Evolutionary conservation across 2,329 filamentous ascomycete species (phyloP).

Genomic region (Helotiales sp.): DNA sequence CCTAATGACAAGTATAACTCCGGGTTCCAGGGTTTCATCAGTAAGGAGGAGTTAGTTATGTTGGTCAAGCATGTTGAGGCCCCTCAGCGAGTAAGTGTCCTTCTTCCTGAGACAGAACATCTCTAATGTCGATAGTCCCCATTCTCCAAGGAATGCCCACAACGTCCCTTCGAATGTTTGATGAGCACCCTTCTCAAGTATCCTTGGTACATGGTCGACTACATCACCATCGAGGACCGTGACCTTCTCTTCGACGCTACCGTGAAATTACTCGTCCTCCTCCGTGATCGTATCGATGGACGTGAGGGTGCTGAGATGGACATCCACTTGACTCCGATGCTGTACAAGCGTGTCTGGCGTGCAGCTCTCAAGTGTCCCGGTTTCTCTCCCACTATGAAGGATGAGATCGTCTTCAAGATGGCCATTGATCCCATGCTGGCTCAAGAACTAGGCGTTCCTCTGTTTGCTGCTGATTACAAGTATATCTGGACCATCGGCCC

Average conservation of each 20-base stretch:
- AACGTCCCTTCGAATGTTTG: slow-evolving; percentile 65
- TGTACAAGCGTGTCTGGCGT: slow-evolving; percentile 53
- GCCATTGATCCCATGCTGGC: slow-evolving; percentile 38
- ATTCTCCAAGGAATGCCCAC: slow-evolving; percentile 60
- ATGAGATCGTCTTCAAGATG: slow-evolving; percentile 51
- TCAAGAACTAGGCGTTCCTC: slow-evolving; percentile 47
- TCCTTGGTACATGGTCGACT: slow-evolving; percentile 59
- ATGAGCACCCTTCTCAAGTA: slow-evolving; percentile 56
- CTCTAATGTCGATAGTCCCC: slow-evolving; percentile 47
- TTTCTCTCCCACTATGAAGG: slow-evolving; percentile 62
- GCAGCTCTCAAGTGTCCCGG: slow-evolving; percentile 58
- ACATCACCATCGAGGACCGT: slow-evolving; percentile 59
- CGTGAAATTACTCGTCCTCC: slow-evolving; percentile 47
- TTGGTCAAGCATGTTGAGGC: slow-evolving; percentile 63
- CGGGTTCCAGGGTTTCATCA: slow-evolving; percentile 62
- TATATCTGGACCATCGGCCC: slow-evolving; percentile 53
- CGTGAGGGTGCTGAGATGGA: slow-evolving; percentile 38
- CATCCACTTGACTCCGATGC: slow-evolving; percentile 50
- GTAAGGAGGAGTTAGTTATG: slow-evolving; percentile 63
- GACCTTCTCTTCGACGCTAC: slow-evolving; percentile 52
- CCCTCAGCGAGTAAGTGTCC: slow-evolving; percentile 57
- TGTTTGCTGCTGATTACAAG: slow-evolving; percentile 48
- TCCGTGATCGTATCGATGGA: slow-evolving; percentile 41
- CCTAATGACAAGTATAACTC: slow-evolving; percentile 39
- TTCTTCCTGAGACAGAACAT: background rate